Evolutionary conservation across 2,329 filamentous ascomycete genomes (phyloP), one percentile per base, ranked within the genome.

Genomic region (Cladorrhinum sp.): DNA sequence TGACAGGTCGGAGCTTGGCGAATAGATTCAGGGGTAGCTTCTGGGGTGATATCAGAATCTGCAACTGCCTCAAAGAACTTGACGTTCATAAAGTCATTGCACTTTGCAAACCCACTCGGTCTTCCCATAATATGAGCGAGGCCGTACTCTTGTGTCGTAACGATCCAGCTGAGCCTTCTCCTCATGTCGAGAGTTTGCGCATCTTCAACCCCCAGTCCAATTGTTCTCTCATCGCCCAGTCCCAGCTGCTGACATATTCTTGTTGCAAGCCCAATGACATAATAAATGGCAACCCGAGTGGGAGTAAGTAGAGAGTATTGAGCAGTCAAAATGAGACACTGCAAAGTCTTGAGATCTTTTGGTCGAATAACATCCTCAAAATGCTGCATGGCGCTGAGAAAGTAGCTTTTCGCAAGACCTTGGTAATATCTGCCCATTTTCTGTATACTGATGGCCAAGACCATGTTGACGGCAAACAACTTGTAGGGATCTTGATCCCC

Each of bases 381-480:
- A 68, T 88, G 88, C 64, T 88, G 86, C 77, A 98, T 87, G 4
- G 94, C 94, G 23, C 93, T 90, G 21, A 97, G 82, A 71, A 97
- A 98, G 76, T 96, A 98, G 72, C 92, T 93, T 75, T 98, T 94
- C 28, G 95, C 94, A 26, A 98, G 79, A 23, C 93, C 93, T n/a
- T 93, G 92, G 73, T 95, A 98, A 21, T 46, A 3, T 66, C 91
- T 85, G 71, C 93, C 91, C 69, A 97, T 82, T 74, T 96, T 96
- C 75, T 98, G 94, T 75, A 98, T 84, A 73, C 92, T 94, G 70
- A 97, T 96, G 28, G 95, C 94, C 70, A 98, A 87, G 57, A 97
- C 91, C 86, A 98, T 93, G 61, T 91, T 88, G 55, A 96, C 79
- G 50, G 94, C 85, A 69, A 97, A 98, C 69, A 95, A 92, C 71